Evolutionary conservation across 345 rosid species (phyloP).

Genomic region (Erucastrum elatum): DNA sequence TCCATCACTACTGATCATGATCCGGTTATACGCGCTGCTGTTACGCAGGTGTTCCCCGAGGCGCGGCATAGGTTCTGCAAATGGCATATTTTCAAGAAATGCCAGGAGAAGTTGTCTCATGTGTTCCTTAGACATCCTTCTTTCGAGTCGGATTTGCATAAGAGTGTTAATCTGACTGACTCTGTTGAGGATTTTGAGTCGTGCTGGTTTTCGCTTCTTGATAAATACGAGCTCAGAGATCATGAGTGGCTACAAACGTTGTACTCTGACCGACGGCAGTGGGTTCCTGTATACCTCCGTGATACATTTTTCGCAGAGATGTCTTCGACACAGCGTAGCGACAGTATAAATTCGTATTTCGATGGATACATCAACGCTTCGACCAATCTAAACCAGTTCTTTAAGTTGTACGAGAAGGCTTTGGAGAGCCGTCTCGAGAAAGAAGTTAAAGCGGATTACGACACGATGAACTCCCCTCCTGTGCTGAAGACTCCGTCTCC

Average conservation of each 20-base stretch:
- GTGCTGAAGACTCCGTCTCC: conserved; percentile 51
- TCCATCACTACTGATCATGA: conserved; percentile 67
- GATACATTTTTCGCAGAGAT: conserved; percentile 67
- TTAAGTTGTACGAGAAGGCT: conserved; percentile 52
- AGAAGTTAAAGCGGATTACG: conserved; percentile 54
- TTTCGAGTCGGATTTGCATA: conserved; percentile 51
- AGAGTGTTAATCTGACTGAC: conserved; percentile 47
- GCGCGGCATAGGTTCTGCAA: conserved; percentile 65
- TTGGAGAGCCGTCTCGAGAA: conserved; percentile 52
- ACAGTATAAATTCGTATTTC: conserved; percentile 62
- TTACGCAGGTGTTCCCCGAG: conserved; percentile 54
- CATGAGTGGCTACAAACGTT: conserved; percentile 67
- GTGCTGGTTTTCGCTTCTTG: conserved; percentile 48
- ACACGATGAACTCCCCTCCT: conserved; percentile 49
- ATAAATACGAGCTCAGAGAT: conserved; percentile 51
- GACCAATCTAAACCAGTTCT: conserved; percentile 55
- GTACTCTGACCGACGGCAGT: conserved; percentile 54
- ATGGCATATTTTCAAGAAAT: conserved; percentile 58
- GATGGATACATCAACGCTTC: conserved; percentile 66
- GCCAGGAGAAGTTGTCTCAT: conserved; percentile 49
- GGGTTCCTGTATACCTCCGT: conserved; percentile 63
- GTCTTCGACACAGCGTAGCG: conserved; percentile 56
- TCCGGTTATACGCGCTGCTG: conserved; percentile 51
- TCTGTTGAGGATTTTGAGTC: conserved; percentile 46
- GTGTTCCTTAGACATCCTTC: conserved; percentile 47